Evolutionary conservation across 2,329 filamentous ascomycete species (phyloP).

Genomic region (Colletotrichum camelliae): DNA sequence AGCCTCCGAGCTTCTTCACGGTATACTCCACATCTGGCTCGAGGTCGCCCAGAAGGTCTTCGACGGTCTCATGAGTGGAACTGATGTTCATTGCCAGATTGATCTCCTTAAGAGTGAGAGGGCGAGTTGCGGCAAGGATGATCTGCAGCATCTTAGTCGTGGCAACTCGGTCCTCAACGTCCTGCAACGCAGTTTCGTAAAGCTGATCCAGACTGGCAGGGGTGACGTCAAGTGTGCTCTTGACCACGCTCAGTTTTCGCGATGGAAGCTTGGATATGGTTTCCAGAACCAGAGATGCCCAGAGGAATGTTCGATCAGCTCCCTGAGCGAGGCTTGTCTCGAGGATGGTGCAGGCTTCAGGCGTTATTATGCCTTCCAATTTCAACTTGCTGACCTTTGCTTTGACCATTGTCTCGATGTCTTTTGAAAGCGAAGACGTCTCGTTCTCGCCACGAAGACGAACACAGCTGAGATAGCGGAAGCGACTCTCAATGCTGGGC

Average conservation of each 20-base stretch:
- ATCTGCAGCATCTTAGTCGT: neutral
- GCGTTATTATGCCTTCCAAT: neutral
- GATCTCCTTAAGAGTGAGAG: neutral
- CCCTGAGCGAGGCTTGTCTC: neutral
- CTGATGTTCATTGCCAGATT: neutral
- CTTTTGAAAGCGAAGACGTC: neutral
- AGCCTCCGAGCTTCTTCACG: slow-evolving; percentile 2
- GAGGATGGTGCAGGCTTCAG: neutral
- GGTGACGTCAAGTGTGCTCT: neutral
- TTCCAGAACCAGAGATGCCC: slow-evolving; percentile 5
- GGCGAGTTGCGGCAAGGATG: neutral
- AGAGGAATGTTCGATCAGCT: neutral
- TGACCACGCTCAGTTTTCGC: neutral
- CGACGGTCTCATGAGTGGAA: rapidly evolving
- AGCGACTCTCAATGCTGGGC: neutral
- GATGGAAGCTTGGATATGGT: neutral
- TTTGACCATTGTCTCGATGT: neutral
- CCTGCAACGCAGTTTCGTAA: neutral
- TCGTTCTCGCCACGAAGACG: slow-evolving; percentile 11
- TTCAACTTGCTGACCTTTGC: neutral
- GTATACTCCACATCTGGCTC: slow-evolving; percentile 8
- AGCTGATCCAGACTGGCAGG: neutral
- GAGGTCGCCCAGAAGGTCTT: neutral
- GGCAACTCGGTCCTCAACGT: neutral
- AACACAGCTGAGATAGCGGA: neutral